Base-by-base conservation (phyloP, 106 monocot genomes). In the Platanthera guangdongensis region DNA sequence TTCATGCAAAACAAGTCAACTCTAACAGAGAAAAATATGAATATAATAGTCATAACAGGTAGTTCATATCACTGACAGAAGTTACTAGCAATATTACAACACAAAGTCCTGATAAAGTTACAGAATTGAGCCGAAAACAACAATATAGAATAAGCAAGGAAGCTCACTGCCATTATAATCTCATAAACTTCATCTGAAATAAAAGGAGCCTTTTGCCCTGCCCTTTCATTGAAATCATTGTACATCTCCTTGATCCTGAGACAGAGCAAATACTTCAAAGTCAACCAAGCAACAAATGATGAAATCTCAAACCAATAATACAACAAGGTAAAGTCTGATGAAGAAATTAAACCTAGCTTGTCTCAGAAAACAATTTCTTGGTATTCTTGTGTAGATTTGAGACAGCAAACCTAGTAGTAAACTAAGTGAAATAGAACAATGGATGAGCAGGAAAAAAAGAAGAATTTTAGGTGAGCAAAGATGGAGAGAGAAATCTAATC, bases 301-400 rank as follows among this genome's bases (percentile, higher is more conserved):
- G 10, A 12, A 63, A 21, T 32, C 25, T 28, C 63, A 21, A 63
- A 63, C 25, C 8, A 63, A 63, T 57, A 2, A n/a, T 0, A 22
- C 19, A 75, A 73, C 32, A 75, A 13, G 30, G 0, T 5, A 22
- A 82, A 80, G 50, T 28, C 7, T 3, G 22, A 19, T 11, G 10
- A 32, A 55, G 14, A 18, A 10, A 52, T 25, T 52, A 51, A 57
- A 68, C 12, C 3, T 32, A n/a, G 85, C 81, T 94, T 94, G 99
- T 99, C 72, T 92, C 99, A 4, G 99, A 99, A 77, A 99, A 99
- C 14, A 75, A 94, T 71, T 92, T 92, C 82, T 68, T 88, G 3
- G 99, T 99, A 75, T 90, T 99, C 82, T 99, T 99, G 71, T 99
- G 99, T 76, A 99, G 85, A 83, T 94, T 94, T 6, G 94, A 99